phyloP scores from a whole-genome alignment of 306 rosid genomes.

The Fragaria ananassa region DNA sequence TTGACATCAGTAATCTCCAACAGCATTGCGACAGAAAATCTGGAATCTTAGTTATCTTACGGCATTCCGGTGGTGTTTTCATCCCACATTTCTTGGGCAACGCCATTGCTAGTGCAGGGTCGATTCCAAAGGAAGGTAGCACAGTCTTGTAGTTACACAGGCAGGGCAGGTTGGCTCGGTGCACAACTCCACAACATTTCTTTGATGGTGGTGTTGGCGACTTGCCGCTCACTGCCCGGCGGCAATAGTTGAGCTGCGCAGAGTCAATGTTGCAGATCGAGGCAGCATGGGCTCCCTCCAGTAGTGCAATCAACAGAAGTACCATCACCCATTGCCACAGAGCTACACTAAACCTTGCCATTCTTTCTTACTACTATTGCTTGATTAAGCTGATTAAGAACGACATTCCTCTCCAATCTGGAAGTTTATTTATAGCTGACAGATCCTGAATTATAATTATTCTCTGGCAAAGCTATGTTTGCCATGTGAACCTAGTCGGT shows the following conservation, averaged over 20 bases:
- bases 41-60: constrained; percentile 25
- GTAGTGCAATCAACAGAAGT: constrained; percentile 34
- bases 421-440: constrained; percentile 26
- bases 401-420: neutral
- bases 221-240: constrained; percentile 42
- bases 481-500: constrained; percentile 46
- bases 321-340: constrained; percentile 28
- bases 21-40: neutral
- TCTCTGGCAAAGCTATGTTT: constrained; percentile 20
- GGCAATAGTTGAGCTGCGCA: constrained; percentile 33
- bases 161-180: constrained; percentile 44
- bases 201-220: constrained; percentile 38
- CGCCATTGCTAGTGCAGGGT: constrained; percentile 51
- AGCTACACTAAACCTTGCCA: constrained; percentile 27
- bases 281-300: constrained; percentile 29
- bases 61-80: constrained; percentile 42
- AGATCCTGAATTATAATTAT: constrained; percentile 9
- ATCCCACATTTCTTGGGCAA: constrained; percentile 62
- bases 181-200: constrained; percentile 49
- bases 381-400: neutral
- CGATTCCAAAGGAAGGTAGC: constrained; percentile 47
- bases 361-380: neutral
- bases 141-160: constrained; percentile 44
- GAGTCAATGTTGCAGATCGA: constrained; percentile 44
- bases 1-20: neutral